phyloP scores from a whole-genome alignment of 257 asterid genomes.

The Solanum virginianum region DNA sequence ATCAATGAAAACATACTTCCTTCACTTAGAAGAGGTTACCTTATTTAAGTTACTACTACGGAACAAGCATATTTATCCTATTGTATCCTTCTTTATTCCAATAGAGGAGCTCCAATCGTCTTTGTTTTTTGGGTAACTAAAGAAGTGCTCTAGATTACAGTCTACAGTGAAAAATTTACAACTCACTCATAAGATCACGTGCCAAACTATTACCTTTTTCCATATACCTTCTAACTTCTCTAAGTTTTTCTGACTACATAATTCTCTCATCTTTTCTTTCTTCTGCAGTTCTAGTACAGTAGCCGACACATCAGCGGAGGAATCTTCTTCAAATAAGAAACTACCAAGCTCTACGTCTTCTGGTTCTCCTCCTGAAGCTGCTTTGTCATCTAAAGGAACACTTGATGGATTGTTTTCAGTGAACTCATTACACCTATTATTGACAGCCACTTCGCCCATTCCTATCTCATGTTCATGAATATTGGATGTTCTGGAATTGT shows the following conservation, averaged over 20 bases:
- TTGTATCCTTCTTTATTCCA: background rate
- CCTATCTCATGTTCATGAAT: slow-evolving; percentile 14
- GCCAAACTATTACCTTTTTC: slow-evolving; percentile 59
- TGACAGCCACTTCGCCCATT: slow-evolving; percentile 26
- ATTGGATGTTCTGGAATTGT: slow-evolving; percentile 13
- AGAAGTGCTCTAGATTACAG: background rate
- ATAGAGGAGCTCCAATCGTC: background rate
- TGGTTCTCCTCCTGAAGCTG: slow-evolving; percentile 33
- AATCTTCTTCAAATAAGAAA: slow-evolving; percentile 56
- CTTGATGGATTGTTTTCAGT: slow-evolving; percentile 13
- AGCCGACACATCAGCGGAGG: slow-evolving; percentile 32
- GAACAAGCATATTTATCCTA: background rate
- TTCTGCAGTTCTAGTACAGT: slow-evolving; percentile 50
- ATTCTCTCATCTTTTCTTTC: slow-evolving; percentile 68
- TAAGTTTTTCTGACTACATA: slow-evolving; percentile 48
- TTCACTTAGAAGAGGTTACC: background rate
- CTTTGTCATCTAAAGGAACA: slow-evolving; percentile 15
- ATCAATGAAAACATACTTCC: background rate
- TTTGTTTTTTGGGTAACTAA: background rate
- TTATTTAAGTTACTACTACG: background rate
- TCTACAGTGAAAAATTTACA: background rate
- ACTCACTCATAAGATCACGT: background rate
- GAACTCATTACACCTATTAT: slow-evolving; percentile 11
- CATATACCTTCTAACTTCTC: slow-evolving; percentile 88
- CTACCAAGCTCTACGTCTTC: slow-evolving; percentile 74